Evolutionary conservation across 75 land plant species (phyloP).

Genomic region (Selaginella tamariscina): DNA sequence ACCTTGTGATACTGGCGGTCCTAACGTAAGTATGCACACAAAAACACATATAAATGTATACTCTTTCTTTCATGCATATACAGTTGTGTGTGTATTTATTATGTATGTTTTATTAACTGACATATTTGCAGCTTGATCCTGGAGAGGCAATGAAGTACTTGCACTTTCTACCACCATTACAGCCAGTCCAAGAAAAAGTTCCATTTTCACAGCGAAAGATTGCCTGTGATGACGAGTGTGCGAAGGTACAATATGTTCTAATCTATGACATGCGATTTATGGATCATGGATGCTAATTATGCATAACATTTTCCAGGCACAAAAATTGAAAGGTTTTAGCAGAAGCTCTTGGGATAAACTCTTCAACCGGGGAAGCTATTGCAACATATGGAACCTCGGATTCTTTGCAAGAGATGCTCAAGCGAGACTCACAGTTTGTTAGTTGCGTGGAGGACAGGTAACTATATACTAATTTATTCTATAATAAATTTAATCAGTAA

Average conservation of each 20-base stretch:
- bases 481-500: too few relatives aligned
- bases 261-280: too few relatives aligned
- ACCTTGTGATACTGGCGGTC: constrained; percentile 83
- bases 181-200: constrained; percentile 48
- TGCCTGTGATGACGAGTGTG: constrained; percentile 82
- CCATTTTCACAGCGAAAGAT: constrained; percentile 86
- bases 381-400: constrained; percentile 54
- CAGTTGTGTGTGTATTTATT: too few relatives aligned
- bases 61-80: too few relatives aligned
- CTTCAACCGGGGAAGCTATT: constrained; percentile 49
- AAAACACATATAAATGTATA: too few relatives aligned
- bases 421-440: constrained; percentile 91
- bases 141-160: too few relatives aligned
- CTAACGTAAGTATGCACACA: constrained; percentile 13
- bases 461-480: too few relatives aligned
- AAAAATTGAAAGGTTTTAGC: constrained; percentile 71
- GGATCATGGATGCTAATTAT: too few relatives aligned
- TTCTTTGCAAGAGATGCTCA: constrained; percentile 40
- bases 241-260: constrained; percentile 63
- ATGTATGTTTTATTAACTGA: too few relatives aligned
- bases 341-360: constrained; percentile 80
- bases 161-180: constrained; percentile 61
- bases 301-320: too few relatives aligned
- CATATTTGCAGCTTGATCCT: too few relatives aligned
- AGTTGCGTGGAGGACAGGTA: constrained; percentile 80